Evolutionary conservation across 768 basidiomycete genomes (phyloP), one percentile per base, ranked within the genome.

Genomic region (Russula olivacea): DNA sequence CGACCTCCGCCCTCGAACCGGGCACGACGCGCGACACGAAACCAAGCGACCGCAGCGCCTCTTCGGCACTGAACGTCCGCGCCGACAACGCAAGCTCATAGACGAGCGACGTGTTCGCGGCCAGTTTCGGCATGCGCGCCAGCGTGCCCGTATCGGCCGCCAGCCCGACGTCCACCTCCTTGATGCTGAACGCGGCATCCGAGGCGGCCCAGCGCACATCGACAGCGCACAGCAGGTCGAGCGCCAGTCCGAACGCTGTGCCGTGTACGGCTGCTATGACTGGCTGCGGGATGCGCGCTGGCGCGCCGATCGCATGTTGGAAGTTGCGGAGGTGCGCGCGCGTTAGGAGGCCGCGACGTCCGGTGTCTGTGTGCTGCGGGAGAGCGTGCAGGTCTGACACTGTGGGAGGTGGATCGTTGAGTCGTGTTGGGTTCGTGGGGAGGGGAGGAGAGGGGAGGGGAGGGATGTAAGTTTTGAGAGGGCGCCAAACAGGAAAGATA

Each of bases 111-210:
- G 83, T 79, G 73, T 92, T 93, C 0, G 85, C 90, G 0, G 82
- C 81, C 51, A 90, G 79, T 68, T 91, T 90, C 0, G 89, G 91
- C 7, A 95, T 76, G 55, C 86, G 84, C 1, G 93, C 89, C 7
- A 96, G 82, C 0, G 91, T 85, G 0, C 94, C 94, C 45, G 94
- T 85, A 70, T 95, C 93, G 0, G 93, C 87, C 2, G 93, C 93
- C 0, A 96, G 77, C 0, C 89, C 93, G 28, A 93, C 80, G 69
- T 93, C 89, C 3, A 92, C 86, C 79, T 95, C 91, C 76, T 91
- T 89, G 75, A 96, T 88, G 7, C 82, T 78, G 70, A 94, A 91
- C 2, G 70, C 70, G 0, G 83, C 70, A 65, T 87, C 79, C 0
- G 81, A 77, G 0, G 91, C 82, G 3, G 88, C 84, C 64, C 84